A percentile compares a stretch with the other conserved stretches of the same genome.
Evolutionary conservation across 805 yeast species (phyloP).

Genomic region (Wickerhamiella domercqiae): DNA sequence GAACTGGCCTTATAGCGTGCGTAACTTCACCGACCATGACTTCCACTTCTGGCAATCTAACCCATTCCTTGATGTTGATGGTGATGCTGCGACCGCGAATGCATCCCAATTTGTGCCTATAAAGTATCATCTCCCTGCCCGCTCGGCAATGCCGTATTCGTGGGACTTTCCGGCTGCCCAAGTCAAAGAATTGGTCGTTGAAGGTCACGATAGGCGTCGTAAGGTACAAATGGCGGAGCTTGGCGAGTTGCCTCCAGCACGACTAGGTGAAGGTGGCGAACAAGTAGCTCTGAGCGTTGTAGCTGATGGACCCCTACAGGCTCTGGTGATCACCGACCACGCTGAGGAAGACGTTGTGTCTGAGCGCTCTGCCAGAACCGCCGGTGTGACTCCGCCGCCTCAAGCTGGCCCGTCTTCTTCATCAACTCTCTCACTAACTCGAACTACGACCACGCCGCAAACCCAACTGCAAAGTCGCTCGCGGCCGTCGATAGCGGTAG

Average conservation of each 20-base stretch:
- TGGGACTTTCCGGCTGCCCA: constrained; percentile 94
- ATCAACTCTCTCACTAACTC: too few relatives aligned
- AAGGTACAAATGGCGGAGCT: constrained; percentile 80
- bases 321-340: constrained; percentile 68
- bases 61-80: constrained; percentile 51
- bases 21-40: constrained; percentile 81
- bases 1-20: constrained; percentile 84
- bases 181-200: constrained; percentile 60
- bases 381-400: too few relatives aligned
- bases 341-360: too few relatives aligned
- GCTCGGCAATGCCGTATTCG: constrained; percentile 93
- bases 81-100: constrained; percentile 29
- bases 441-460: constrained; percentile 54
- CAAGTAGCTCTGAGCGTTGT: constrained; percentile 76
- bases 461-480: constrained; percentile 3
- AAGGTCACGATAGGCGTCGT: constrained; percentile 28
- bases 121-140: constrained; percentile 67
- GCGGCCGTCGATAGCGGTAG: constrained; percentile 8
- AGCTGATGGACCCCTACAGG: constrained; percentile 92
- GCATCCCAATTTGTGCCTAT: constrained; percentile 54
- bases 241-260: constrained; percentile 79
- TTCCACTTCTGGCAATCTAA: constrained; percentile 76
- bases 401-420: too few relatives aligned
- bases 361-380: too few relatives aligned
- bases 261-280: constrained; percentile 33